Evolutionary conservation across 2,329 filamentous ascomycete species (phyloP).

Genomic region (Aspergillus sp.): DNA sequence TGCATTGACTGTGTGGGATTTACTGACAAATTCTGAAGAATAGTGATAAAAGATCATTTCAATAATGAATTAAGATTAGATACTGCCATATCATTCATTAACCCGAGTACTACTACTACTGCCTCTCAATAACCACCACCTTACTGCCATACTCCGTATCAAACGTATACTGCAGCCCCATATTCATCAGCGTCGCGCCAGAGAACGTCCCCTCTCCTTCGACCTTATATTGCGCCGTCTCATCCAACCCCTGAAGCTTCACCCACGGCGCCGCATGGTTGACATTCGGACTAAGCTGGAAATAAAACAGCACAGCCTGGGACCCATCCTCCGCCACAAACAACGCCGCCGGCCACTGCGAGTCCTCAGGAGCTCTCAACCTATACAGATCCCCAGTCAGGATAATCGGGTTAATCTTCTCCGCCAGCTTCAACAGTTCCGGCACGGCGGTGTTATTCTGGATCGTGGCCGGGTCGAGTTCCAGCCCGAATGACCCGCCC

Average conservation of each 20-base stretch:
- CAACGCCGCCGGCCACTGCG: constrained; percentile 63
- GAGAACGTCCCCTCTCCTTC: constrained; percentile 54
- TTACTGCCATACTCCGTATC: constrained; percentile 57
- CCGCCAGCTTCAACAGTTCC: constrained; percentile 53
- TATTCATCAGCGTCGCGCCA: constrained; percentile 63
- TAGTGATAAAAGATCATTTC: no score
- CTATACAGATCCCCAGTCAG: constrained; percentile 61
- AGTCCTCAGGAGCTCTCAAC: constrained; percentile 57
- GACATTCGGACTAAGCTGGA: constrained; percentile 55
- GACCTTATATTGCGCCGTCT: constrained; percentile 54
- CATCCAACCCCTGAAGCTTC: constrained; percentile 58
- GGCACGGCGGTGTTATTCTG: constrained; percentile 56
- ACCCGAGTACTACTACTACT: constrained; percentile 24
- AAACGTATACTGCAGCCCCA: constrained; percentile 57
- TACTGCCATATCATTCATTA: no score
- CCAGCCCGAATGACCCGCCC: constrained; percentile 67
- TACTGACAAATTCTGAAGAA: no score
- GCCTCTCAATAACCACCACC: constrained; percentile 56
- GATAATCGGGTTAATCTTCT: constrained; percentile 60
- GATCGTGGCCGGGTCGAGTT: constrained; percentile 59
- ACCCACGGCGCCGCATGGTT: constrained; percentile 57
- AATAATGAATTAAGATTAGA: no score
- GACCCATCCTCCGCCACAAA: constrained; percentile 56
- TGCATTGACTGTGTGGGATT: neutral
- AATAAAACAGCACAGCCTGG: constrained; percentile 58